Base-by-base conservation (phyloP, 2,329 filamentous ascomycete species). In the Neospermospora avenae region DNA sequence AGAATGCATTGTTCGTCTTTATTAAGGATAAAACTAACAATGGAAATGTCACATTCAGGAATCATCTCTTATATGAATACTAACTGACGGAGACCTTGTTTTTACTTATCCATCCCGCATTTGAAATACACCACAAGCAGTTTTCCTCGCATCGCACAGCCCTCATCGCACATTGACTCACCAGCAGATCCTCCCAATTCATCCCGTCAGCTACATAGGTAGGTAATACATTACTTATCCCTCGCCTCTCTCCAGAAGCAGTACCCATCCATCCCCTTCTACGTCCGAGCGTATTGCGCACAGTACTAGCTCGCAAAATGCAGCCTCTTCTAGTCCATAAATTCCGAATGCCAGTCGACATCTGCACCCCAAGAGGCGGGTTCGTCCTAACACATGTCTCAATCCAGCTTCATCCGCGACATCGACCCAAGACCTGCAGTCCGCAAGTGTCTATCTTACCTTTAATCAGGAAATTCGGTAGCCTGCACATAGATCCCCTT, bases 371-470 rank as follows among this genome's bases (percentile, higher is more conserved):
- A 11, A 49, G 28, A 51, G 3, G 48, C 18, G 18, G n/a, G 31
- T 24, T 37, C 13, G 8, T 37, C 48, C 28, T 4, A 1, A 22
- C 22, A 16, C 31, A 11, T 28, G 10, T 35, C 28, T 18, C 28
- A 35, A 16, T 22, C 46, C n/a, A 49, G 31, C 48, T n/a, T 24
- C n/a, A 34, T 34, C 46, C n/a, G 5, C 31, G 31, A 31, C 48
- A 16, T 51, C n/a, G 48, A 37, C 48, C 28, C 48, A 51, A 51
- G 48, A 51, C 28, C 48, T 37, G 48, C 31, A 51, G 8, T n/a
- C 22, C 35, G 48, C 31, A 51, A 31, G 28, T 31, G 28, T 10
- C 28, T 31, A 31, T 31, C 28, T 31, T 31, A 10, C 11, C 28
- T 31, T 31, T 31, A 10, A 31, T 10, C 28, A 31, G 28, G 22